Evolutionary conservation across 306 rosid genomes (phyloP).

Genomic region (Rosa chinensis): DNA sequence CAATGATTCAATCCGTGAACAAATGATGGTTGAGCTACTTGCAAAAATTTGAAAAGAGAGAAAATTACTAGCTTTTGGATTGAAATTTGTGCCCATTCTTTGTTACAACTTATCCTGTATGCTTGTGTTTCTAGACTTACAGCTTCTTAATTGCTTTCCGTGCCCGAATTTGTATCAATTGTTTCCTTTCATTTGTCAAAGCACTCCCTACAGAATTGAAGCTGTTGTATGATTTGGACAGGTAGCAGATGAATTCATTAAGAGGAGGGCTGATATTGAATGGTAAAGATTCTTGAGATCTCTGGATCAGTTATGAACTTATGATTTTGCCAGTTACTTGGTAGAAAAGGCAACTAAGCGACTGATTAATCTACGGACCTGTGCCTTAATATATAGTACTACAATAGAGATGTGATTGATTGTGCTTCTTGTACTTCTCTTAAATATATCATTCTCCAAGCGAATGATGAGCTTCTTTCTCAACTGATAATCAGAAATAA

Average conservation of each 20-base stretch:
- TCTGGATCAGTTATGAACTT: background rate
- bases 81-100: background rate
- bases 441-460: background rate
- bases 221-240: conserved; percentile 30
- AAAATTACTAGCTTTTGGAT: too few species aligned
- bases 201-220: background rate
- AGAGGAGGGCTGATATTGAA: conserved; percentile 60
- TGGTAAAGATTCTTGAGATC: conserved; percentile 46
- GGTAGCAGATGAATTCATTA: conserved; percentile 84
- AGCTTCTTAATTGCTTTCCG: background rate
- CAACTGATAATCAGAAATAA: background rate
- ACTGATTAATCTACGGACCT: background rate
- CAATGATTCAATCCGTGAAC: background rate
- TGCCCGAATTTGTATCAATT: background rate
- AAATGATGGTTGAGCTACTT: background rate
- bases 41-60: too few species aligned
- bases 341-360: background rate
- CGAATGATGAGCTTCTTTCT: background rate
- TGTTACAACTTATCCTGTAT: too few species aligned
- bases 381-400: background rate
- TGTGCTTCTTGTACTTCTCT: too few species aligned
- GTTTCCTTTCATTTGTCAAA: background rate
- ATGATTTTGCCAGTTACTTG: background rate
- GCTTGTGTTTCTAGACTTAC: background rate
- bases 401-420: background rate